Percentiles rank a stretch among this genome's conserved stretches.
Evolutionary conservation across 2,329 filamentous ascomycete species (phyloP).

Genomic region (Chrysosporium keratinophilum): DNA sequence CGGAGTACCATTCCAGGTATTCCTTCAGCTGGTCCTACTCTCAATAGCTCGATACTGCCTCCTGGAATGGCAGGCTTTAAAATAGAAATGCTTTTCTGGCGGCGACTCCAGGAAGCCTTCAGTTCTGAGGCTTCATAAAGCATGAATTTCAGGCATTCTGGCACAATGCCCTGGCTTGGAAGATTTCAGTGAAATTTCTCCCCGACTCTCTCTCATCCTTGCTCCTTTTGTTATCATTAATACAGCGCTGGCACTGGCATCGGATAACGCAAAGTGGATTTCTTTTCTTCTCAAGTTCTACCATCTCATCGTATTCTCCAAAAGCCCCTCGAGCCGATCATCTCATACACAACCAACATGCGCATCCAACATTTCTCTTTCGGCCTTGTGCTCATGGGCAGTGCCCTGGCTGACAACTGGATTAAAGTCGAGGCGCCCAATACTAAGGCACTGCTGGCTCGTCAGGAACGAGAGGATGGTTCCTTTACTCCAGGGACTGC

Average conservation of each 20-base stretch:
- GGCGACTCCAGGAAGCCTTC: too few relatives aligned
- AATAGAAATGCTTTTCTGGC: too few relatives aligned
- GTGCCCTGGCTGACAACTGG: neutral
- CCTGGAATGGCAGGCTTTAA: too few relatives aligned
- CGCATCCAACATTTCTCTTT: neutral
- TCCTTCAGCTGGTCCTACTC: too few relatives aligned
- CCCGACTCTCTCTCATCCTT: neutral
- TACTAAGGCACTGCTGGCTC: neutral
- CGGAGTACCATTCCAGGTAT: too few relatives aligned
- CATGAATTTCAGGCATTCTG: too few relatives aligned
- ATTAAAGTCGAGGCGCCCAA: neutral
- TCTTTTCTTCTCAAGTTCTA: neutral
- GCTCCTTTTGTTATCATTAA: neutral
- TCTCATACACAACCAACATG: neutral
- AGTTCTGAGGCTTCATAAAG: too few relatives aligned
- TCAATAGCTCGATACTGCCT: too few relatives aligned
- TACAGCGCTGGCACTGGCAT: too few relatives aligned
- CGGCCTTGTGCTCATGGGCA: neutral
- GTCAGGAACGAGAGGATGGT: neutral
- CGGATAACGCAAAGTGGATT: neutral
- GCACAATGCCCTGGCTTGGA: too few relatives aligned
- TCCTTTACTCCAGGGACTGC: constrained; percentile 13
- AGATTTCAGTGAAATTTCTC: too few relatives aligned
- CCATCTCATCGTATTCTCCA: neutral
- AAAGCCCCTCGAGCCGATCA: neutral